Evolutionary conservation across 1,139 yeast species (phyloP), one percentile per base, ranked within the genome.

Genomic region (Debaryomyces fabryi): DNA sequence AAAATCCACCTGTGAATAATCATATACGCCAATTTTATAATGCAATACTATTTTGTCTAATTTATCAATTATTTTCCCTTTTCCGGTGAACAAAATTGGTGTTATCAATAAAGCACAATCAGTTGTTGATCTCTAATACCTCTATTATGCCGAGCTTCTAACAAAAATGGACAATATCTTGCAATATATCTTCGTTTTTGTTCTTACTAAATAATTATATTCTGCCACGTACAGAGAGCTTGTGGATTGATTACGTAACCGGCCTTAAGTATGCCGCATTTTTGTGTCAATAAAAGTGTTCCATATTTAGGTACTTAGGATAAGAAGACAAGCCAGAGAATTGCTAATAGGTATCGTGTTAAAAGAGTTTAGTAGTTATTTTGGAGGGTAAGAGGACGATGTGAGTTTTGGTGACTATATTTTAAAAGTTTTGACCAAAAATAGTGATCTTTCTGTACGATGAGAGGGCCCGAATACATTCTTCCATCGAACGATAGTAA

Each of bases 141-240:
- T 23, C 30, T 37, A 37, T 37, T 37, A 23, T 18, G 13, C 7
- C 21, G 18, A 13, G n/a, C 6, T 37, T 37, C 40, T 37, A 23
- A 37, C 20, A 13, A 37, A 37, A 37, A 24, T 21, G 30, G 18
- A 24, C 18, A 37, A 16, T 13, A 40, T 13, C 36, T 13, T 30
- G 6, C n/a, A 30, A 40, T 40, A 30, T 12, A 15, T 18, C 20
- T n/a, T 18, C 15, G 16, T 39, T 39, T 16, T 30, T 18, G 20
- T 24, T 24, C 30, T 23, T 25, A 36, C 29, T 24, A 23, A 23
- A 40, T 3, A 12, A 40, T 30, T 21, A 35, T 25, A 34, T 37
- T 45, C 45, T 45, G 48, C 48, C 48, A 45, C 48, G 48, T 42
- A 42, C 39, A 32, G 21, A 23, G 16, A 12, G 39, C 16, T 35